Conservation (phyloP, 305 asterid species). For the Solanum hybrid region DNA sequence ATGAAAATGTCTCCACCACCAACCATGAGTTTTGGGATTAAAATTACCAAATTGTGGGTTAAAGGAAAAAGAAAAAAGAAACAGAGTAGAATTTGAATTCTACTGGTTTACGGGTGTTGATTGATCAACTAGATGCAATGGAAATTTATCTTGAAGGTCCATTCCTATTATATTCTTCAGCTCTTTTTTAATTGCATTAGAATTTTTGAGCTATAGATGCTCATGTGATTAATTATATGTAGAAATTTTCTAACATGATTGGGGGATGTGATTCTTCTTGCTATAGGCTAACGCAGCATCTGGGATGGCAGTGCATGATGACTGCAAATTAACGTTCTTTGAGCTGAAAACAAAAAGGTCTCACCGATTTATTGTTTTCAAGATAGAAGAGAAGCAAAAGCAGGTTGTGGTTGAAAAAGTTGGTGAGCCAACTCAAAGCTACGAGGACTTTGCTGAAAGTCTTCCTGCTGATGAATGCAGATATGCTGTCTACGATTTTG, state of each 20-base stretch:
- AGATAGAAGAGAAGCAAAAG: constrained; percentile 54
- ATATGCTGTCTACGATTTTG: constrained; percentile 48
- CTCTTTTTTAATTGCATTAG: not conserved
- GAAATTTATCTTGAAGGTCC: not conserved
- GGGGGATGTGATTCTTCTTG: not conserved
- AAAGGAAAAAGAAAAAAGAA: not conserved
- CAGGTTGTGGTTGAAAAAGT: constrained; percentile 48
- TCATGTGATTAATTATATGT: not conserved
- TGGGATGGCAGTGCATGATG: constrained; percentile 63
- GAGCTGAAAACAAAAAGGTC: constrained; percentile 60
- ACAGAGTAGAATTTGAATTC: not conserved
- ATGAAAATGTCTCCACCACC: not conserved
- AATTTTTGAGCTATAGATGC: not conserved
- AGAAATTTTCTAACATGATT: not conserved
- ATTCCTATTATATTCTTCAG: not conserved
- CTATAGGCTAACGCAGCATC: constrained; percentile 53
- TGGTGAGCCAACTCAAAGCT: constrained; percentile 45
- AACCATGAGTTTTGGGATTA: not conserved
- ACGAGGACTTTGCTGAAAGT: constrained; percentile 42
- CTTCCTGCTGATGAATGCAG: constrained; percentile 56
- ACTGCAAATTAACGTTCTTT: constrained; percentile 51
- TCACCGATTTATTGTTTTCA: constrained; percentile 45
- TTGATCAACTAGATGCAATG: not conserved
- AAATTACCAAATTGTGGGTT: not conserved
- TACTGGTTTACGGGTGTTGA: not conserved